Base-by-base conservation (phyloP, 495 filamentous ascomycete species). In the Lepidopterella palustris region DNA sequence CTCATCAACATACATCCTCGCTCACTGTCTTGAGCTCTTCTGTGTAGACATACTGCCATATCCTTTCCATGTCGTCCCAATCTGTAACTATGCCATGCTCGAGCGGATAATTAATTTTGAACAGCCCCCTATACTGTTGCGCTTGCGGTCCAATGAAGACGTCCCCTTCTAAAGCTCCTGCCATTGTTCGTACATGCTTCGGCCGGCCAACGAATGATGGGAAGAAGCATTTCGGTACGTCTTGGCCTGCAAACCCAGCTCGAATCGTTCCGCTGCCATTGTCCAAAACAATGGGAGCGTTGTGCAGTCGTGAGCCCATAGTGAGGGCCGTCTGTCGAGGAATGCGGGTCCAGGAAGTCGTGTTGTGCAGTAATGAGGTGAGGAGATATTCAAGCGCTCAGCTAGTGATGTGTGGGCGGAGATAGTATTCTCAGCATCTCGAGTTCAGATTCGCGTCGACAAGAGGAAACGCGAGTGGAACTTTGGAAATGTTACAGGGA, bases 11-110 rank as follows among this genome's bases (percentile, higher is more conserved):
- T 71, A 92, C 88, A 78, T 99, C 95, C 78, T 97, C 93, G 68
- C 91, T 95, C 68, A 96, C 80, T 25, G 92, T 96, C 77, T 97
- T 97, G 64, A 99, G 74, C 63, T 88, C 87, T 69, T 87, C 87
- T 59, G 83, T 82, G 73, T 89, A 90, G 52, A 89, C 86, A 68
- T 86, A 85, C 72, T 90, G 87, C 93, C 93, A 99, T 74, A 99
- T 99, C 73, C 89, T 87, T 77, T 97, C 93, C 93, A 99, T 99
- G 70, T 99, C 93, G 68, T 97, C 93, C 93, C 93, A 99, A 74
- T 99, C 92, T 60, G 93, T 99, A 48, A 99, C 93, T 63, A 97
- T 93, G 68, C 93, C 93, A 73, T 99, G 93, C 73, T 97, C 95
- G 57, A 99, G 79, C 42, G 93, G 93, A 69, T 97, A 97, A 52